These are phyloP conservation scores for Eimeria sp. DNA, from an alignment of 169 alveolate species.

Conservation along the genomic window DNA sequence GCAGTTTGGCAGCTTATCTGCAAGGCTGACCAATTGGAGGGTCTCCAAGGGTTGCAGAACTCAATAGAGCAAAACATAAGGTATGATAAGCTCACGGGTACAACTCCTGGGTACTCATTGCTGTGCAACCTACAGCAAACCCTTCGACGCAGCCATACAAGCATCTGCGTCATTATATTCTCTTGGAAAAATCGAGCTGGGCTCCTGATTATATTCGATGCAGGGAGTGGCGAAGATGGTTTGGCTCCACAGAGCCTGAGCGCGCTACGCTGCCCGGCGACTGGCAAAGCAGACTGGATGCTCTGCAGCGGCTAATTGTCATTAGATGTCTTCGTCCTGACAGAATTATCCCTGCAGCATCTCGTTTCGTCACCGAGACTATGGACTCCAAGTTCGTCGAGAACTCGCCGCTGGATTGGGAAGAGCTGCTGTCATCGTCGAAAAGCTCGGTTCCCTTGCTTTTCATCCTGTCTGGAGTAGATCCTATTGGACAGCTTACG, in stretches of 20 bases:
- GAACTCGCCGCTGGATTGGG: conserved; percentile 94
- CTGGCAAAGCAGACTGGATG: conserved; percentile 97
- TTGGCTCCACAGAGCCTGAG: conserved; percentile 92
- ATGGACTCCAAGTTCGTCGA: conserved; percentile 94
- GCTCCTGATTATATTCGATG: background rate
- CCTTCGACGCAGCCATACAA: background rate
- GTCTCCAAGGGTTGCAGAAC: conserved; percentile 93
- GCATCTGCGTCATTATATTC: background rate
- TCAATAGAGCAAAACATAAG: conserved; percentile 94
- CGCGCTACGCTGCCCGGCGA: conserved; percentile 96
- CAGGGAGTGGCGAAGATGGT: conserved; percentile 87
- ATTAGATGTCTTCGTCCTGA: conserved; percentile 96
- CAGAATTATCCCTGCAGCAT: conserved; percentile 94
- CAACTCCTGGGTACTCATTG: background rate
- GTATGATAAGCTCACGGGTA: conserved; percentile 89
- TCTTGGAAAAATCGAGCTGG: background rate
- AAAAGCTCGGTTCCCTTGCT: conserved; percentile 92
- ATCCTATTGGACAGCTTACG: conserved; percentile 94
- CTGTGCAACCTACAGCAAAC: background rate
- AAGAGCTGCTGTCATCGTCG: conserved; percentile 93
- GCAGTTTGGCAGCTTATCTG: conserved; percentile 94
- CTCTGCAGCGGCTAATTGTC: conserved; percentile 92
- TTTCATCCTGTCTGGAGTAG: conserved; percentile 96
- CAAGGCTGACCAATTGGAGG: conserved; percentile 92
- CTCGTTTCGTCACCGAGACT: conserved; percentile 92